Evolutionary conservation across 768 basidiomycete species (phyloP), one percentile per base, ranked within the genome.

Genomic region (Termitomyces eurrhizus): DNA sequence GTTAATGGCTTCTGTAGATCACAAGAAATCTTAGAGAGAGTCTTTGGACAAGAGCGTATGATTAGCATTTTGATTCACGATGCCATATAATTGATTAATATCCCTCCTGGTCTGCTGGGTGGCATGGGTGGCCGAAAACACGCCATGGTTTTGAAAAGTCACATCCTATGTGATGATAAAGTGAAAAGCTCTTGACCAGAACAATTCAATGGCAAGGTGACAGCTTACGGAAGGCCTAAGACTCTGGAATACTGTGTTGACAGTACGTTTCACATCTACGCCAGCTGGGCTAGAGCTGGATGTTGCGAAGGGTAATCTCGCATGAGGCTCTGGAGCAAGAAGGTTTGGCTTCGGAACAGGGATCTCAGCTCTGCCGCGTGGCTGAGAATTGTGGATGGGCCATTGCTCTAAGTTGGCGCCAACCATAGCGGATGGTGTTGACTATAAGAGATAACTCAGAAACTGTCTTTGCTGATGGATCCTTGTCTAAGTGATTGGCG

Each of bases 271-370:
- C 18, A 12, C 13, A 8, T 54, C 37, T 53, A 39, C 5, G 21
- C 39, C 53, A n/a, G 7, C 12, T n/a, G 18, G 13, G 13, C 18
- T 8, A 54, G 39, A 54, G 32, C 29, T 42, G 53, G 29, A 42
- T 13, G 53, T 11, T 14, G 52, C 7, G 14, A 39, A 42, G 21
- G 51, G 21, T 35, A 18, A 0, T 32, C 1, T 14, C 32, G 36
- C 9, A 18, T n/a, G n/a, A 35, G 33, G 9, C 13, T 26, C 9
- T 32, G 9, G 71, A 0, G 87, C 87, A 26, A 89, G 16, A 16
- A 35, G 9, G 7, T 24, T 33, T 7, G 32, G 11, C 4, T 51
- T 51, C 18, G 49, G 49, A n/a, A n/a, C 24, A 24, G 7, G 14
- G 7, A 42, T 4, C n/a, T n/a, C n/a, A n/a, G 42, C 29, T 55